phyloP scores from a whole-genome alignment of 2,329 filamentous ascomycete species.

The Dactylellina drechsleri region DNA sequence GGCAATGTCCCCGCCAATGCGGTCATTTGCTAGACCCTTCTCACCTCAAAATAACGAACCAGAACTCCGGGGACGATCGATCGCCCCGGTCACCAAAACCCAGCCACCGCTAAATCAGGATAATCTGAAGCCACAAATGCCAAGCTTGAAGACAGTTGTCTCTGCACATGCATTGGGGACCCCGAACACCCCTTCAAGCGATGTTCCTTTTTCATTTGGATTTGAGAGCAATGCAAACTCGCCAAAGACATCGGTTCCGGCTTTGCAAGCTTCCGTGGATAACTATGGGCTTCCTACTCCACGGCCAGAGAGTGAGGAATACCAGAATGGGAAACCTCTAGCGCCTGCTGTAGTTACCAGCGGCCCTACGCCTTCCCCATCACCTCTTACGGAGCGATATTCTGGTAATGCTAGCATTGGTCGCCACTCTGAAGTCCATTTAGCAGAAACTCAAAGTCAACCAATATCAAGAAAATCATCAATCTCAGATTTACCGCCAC shows the following conservation, averaged over 20 bases:
- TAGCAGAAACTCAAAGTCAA: slow-evolving; percentile 9
- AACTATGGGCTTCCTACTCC: slow-evolving; percentile 45
- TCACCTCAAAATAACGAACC: slow-evolving; percentile 29
- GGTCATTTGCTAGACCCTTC: slow-evolving; percentile 48
- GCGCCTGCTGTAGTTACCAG: slow-evolving; percentile 4
- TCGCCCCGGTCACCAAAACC: neutral
- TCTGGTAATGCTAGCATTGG: slow-evolving; percentile 13
- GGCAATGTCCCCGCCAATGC: slow-evolving; percentile 39
- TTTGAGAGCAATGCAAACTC: slow-evolving; percentile 24
- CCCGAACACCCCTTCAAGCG: neutral
- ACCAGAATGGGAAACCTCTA: slow-evolving; percentile 22
- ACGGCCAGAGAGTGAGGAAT: slow-evolving; percentile 47
- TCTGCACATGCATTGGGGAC: slow-evolving; percentile 10
- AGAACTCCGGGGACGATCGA: slow-evolving; percentile 19
- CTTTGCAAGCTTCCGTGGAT: slow-evolving; percentile 14
- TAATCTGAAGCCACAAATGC: slow-evolving; percentile 19
- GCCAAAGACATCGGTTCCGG: slow-evolving; percentile 15
- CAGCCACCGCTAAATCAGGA: slow-evolving; percentile 4
- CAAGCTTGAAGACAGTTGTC: slow-evolving; percentile 25
- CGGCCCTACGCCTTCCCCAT: slow-evolving; percentile 41
- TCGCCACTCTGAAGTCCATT: slow-evolving; percentile 20
- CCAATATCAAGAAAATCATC: slow-evolving; percentile 26
- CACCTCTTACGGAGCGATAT: slow-evolving; percentile 42
- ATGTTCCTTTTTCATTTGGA: slow-evolving; percentile 47
- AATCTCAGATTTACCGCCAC: slow-evolving; percentile 10